A percentile compares a stretch with the other conserved stretches of the same genome.
Conservation (phyloP, 768 basidiomycete species). For the Boletus pseudo-olivaceus region DNA sequence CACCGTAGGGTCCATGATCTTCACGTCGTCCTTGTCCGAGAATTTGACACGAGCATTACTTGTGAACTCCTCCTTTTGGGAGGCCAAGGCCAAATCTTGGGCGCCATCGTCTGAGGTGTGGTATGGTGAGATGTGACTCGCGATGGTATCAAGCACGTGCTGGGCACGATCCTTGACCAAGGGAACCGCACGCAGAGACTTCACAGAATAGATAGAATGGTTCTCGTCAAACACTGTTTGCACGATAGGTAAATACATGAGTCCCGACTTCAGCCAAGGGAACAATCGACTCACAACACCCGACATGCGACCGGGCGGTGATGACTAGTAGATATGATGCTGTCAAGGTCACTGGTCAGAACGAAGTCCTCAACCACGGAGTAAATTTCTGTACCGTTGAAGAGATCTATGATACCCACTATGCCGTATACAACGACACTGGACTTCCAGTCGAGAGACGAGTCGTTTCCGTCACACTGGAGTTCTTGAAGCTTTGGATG, state of each 20-base stretch:
- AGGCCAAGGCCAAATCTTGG: slow-evolving; percentile 17
- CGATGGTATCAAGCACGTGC: slow-evolving; percentile 48
- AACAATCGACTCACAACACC: slow-evolving; percentile 50
- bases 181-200: slow-evolving; percentile 68
- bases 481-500: slow-evolving; percentile 51
- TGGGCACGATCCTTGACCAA: slow-evolving; percentile 62
- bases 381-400: slow-evolving; percentile 48
- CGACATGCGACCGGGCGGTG: slow-evolving; percentile 57
- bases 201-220: slow-evolving; percentile 64
- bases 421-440: slow-evolving; percentile 69
- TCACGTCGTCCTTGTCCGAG: slow-evolving; percentile 43
- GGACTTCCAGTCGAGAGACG: slow-evolving; percentile 50
- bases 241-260: background rate
- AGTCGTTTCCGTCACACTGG: slow-evolving; percentile 29
- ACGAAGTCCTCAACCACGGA: background rate
- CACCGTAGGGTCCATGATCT: slow-evolving; percentile 39
- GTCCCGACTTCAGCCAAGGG: background rate
- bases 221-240: slow-evolving; percentile 58
- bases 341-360: slow-evolving; percentile 30
- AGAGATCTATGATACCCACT: slow-evolving; percentile 69
- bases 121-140: slow-evolving; percentile 50
- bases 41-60: slow-evolving; percentile 50
- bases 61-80: slow-evolving; percentile 6
- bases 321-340: slow-evolving; percentile 78
- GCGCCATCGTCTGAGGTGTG: slow-evolving; percentile 33